Percentiles rank a stretch among this genome's conserved stretches.
These are phyloP conservation scores for Phialocephala sp. DNA, from an alignment of 2,329 filamentous ascomycete genomes.

Conservation along the genomic window DNA sequence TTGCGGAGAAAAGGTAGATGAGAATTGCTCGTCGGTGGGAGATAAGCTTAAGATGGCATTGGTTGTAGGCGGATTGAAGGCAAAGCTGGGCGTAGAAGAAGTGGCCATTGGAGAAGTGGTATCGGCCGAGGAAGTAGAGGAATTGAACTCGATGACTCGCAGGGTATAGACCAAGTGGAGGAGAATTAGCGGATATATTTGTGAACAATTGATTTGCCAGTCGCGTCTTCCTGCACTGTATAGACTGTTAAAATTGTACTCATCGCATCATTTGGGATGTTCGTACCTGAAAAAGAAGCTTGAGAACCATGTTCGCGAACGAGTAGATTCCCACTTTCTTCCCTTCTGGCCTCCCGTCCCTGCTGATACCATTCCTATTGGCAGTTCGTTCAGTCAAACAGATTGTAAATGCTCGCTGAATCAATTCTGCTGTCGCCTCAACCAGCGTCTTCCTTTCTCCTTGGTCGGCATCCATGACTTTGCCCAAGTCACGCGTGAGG, in stretches of 20 bases:
- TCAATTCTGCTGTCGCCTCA: slow-evolving; percentile 85
- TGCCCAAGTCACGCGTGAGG: slow-evolving; percentile 68
- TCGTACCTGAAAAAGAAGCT: slow-evolving; percentile 80
- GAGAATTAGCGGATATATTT: slow-evolving; percentile 84
- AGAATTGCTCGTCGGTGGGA: slow-evolving; percentile 81
- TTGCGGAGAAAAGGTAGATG: slow-evolving; percentile 81
- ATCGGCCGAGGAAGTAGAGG: slow-evolving; percentile 92
- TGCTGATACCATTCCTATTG: slow-evolving; percentile 56
- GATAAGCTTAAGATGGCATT: slow-evolving; percentile 75
- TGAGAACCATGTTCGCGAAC: slow-evolving; percentile 88
- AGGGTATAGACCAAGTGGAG: slow-evolving; percentile 80
- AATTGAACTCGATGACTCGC: slow-evolving; percentile 89
- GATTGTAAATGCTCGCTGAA: slow-evolving; percentile 89
- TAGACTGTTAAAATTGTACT: slow-evolving; percentile 19
- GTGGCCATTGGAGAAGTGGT: slow-evolving; percentile 84
- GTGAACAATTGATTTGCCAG: slow-evolving; percentile 88
- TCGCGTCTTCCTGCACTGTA: slow-evolving; percentile 77
- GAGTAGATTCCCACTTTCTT: slow-evolving; percentile 89
- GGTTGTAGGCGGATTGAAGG: slow-evolving; percentile 79
- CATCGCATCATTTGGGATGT: not conserved
- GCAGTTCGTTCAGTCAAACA: slow-evolving; percentile 83
- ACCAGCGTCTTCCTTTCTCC: slow-evolving; percentile 79
- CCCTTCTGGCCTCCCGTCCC: slow-evolving; percentile 73
- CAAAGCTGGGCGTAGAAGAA: slow-evolving; percentile 78
- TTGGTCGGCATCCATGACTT: slow-evolving; percentile 55